Base-by-base conservation (phyloP, 106 monocot genomes). In the Vanilla planifolia region DNA sequence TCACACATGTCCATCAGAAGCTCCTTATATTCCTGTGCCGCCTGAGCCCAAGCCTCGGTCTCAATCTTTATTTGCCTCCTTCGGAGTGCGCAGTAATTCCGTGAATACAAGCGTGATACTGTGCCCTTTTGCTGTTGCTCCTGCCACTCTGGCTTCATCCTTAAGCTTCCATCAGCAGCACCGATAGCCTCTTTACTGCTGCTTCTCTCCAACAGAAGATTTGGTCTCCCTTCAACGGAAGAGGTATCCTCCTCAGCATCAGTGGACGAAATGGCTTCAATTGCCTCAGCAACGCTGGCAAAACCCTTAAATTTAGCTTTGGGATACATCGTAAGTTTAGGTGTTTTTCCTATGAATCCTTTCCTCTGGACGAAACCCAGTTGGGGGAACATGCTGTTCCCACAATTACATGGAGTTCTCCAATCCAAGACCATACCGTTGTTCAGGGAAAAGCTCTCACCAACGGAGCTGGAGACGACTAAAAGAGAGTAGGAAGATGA, bases 31-130 rank as follows among this genome's bases (percentile, higher is more conserved):
- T 96, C 96, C 73, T 79, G 76, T 0, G 87, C 96, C 5, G 96
- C 96, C 48, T 85, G 81, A 8, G 87, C 90, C 96, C 96, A 96
- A 0, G 96, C 91, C 51, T 91, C 91, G 0, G 96, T 88, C 55
- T 96, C 96, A 6, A 91, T 82, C 74, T 79, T 79, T 6, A 91
- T 71, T 77, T 98, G 91, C 69, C 79, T 67, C 30, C 77, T 28
- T 23, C 82, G 67, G 2, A 98, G 77, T 14, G 47, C 47, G 3
- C 17, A 6, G 33, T 88, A 92, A 68, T 75, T 90, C 1, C 57
- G 59, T 0, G 52, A 28, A 0, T 84, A 69, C 61, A 76, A 69
- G 21, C 78, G 71, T 5, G 48, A n/a, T 24, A 20, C 26, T 44
- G 36, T 73, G 22, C 30, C 59, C 24, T 10, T 35, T 16, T 16